A percentile compares a stretch with the other conserved stretches of the same genome.
Conservation (phyloP, 225 moss, liverwort and hornwort species). For the Polytrichum formosum region DNA sequence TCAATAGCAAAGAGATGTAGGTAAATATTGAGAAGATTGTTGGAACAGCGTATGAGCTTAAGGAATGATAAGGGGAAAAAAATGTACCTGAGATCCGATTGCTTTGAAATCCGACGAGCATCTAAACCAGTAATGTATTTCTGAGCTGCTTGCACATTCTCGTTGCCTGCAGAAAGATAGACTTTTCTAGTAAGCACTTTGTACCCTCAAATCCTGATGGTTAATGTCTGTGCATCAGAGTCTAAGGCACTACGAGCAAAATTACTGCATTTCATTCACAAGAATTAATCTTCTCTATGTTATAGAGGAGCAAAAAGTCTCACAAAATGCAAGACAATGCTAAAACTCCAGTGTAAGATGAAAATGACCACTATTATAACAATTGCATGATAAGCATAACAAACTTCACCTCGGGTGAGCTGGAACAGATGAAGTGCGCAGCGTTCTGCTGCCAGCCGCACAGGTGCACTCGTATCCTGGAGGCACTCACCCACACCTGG, state of each 20-base stretch:
- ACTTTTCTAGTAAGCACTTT: too few species aligned
- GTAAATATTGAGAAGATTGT: not conserved
- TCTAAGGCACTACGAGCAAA: too few species aligned
- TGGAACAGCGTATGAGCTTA: not conserved
- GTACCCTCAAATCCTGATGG: too few species aligned
- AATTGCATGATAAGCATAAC: not conserved
- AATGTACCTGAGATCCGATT: conserved; percentile 80
- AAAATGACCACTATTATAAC: too few species aligned
- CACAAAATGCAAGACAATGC: not conserved
- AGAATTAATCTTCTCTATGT: too few species aligned
- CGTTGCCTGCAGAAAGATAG: conserved; percentile 48
- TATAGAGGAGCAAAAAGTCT: too few species aligned
- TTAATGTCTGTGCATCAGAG: too few species aligned
- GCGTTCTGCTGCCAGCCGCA: conserved; percentile 94
- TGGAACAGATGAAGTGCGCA: conserved; percentile 94
- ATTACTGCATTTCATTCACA: too few species aligned
- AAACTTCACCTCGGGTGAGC: conserved; percentile 71
- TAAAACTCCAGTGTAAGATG: not conserved
- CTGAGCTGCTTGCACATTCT: conserved; percentile 84
- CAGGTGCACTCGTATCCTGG: conserved; percentile 73
- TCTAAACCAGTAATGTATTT: conserved; percentile 96
- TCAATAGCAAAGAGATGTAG: not conserved
- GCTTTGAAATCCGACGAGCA: conserved; percentile 93
- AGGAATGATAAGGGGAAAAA: not conserved
- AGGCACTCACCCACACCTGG: conserved; percentile 77